Evolutionary conservation across 352 stramenopile species (phyloP).

Genomic region (Globisporangium cylindrosporum): DNA sequence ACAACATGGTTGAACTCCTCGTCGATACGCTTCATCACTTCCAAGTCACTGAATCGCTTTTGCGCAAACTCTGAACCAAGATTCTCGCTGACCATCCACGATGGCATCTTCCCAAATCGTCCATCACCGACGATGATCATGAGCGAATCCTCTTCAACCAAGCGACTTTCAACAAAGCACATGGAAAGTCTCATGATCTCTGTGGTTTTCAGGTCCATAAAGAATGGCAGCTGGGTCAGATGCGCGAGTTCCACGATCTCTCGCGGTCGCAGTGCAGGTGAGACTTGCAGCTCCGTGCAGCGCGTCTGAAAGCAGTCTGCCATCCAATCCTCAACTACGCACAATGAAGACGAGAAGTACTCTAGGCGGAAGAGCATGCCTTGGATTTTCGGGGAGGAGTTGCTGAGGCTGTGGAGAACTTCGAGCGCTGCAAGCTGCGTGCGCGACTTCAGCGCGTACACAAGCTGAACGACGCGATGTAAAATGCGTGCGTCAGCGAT

Average conservation of each 20-base stretch:
- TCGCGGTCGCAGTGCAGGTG: constrained; percentile 17
- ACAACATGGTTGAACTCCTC: constrained; percentile 10
- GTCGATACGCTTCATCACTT: constrained; percentile 9
- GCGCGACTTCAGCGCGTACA: constrained; percentile 22
- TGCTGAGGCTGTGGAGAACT: constrained; percentile 20
- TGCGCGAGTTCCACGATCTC: constrained; percentile 21
- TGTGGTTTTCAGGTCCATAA: constrained; percentile 23
- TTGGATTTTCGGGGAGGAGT: neutral
- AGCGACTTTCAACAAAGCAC: constrained; percentile 19
- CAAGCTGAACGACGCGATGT: constrained; percentile 22
- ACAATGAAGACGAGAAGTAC: constrained; percentile 9
- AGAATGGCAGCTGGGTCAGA: constrained; percentile 27
- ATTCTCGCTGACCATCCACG: constrained; percentile 8
- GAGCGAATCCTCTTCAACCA: constrained; percentile 17
- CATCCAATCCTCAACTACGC: constrained; percentile 1
- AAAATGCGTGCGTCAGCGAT: constrained; percentile 22
- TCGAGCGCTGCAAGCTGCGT: constrained; percentile 25
- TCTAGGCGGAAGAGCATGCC: constrained; percentile 16
- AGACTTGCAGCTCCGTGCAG: constrained; percentile 3
- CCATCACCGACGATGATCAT: constrained; percentile 14
- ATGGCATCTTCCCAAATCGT: constrained; percentile 6
- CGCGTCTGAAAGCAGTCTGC: constrained; percentile 5
- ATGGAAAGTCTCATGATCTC: constrained; percentile 30
- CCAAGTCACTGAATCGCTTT: neutral
- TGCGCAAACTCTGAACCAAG: neutral